Percentiles rank a stretch among this genome's conserved stretches.
phyloP scores from a whole-genome alignment of 495 filamentous ascomycete species.

The Polyplosphaeria fusca region DNA sequence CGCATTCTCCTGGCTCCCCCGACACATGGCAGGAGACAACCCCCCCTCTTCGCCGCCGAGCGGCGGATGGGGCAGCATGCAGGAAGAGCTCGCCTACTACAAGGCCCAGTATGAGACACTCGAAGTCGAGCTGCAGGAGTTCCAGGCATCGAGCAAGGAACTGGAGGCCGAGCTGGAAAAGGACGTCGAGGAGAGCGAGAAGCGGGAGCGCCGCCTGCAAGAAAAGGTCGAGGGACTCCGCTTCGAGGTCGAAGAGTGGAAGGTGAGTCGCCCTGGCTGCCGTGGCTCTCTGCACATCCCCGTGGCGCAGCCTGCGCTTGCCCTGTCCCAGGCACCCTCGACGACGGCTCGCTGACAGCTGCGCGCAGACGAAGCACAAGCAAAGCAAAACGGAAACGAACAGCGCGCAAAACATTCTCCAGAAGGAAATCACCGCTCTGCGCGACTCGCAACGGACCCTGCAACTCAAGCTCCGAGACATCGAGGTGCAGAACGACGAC shows the following conservation, averaged over 20 bases:
- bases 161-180: conserved; percentile 93
- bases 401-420: conserved; percentile 74
- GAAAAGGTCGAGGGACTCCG: conserved; percentile 79
- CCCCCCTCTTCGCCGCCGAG: conserved; percentile 38
- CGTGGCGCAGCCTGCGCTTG: neutral
- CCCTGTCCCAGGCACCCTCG: neutral
- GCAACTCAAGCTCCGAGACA: conserved; percentile 81
- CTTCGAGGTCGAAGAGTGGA: conserved; percentile 97
- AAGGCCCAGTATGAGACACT: conserved; percentile 93
- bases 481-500: conserved; percentile 97
- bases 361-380: conserved; percentile 82
- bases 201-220: conserved; percentile 77
- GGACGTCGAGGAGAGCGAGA: conserved; percentile 93
- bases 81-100: conserved; percentile 84
- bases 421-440: conserved; percentile 92
- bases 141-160: conserved; percentile 89
- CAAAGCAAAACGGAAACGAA: conserved; percentile 86
- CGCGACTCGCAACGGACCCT: conserved; percentile 79
- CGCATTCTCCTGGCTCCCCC: conserved; percentile 14
- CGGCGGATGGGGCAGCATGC: conserved; percentile 39
- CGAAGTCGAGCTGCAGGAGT: conserved; percentile 87
- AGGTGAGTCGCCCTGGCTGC: conserved; percentile 56
- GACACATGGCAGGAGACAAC: conserved; percentile 25
- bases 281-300: too few species aligned
- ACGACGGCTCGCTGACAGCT: conserved; percentile 22